phyloP scores from a whole-genome alignment of 768 basidiomycete species.

The Lactarius hatsudake region DNA sequence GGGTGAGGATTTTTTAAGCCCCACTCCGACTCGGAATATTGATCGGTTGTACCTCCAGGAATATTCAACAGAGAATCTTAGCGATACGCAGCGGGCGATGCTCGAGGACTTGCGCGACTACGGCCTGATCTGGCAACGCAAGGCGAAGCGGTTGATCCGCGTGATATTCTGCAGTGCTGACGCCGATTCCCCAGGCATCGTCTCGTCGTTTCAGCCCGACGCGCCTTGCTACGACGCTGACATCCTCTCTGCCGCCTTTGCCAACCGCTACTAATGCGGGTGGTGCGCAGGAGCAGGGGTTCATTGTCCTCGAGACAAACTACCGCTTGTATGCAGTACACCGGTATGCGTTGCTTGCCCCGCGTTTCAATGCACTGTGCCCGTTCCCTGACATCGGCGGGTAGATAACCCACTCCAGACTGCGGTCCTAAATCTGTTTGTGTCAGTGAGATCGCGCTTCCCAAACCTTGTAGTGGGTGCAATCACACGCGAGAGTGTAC shows the following conservation, averaged over 20 bases:
- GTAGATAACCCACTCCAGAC: slow-evolving; percentile 94
- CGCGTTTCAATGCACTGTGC: neutral
- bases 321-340: slow-evolving; percentile 98
- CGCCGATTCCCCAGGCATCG: slow-evolving; percentile 46
- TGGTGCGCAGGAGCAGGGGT: slow-evolving; percentile 71
- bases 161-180: slow-evolving; percentile 5
- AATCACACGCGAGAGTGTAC: slow-evolving; percentile 93
- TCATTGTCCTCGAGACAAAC: slow-evolving; percentile 96
- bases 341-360: slow-evolving; percentile 51
- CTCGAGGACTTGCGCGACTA: slow-evolving; percentile 92
- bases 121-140: slow-evolving; percentile 87
- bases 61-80: slow-evolving; percentile 81
- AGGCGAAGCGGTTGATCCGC: slow-evolving; percentile 40
- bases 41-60: slow-evolving; percentile 49
- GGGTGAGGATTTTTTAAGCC: slow-evolving; percentile 47
- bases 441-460: slow-evolving; percentile 89
- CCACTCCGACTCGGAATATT: slow-evolving; percentile 14
- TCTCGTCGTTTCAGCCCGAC: slow-evolving; percentile 91
- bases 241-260: slow-evolving; percentile 82
- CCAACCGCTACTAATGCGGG: slow-evolving; percentile 57
- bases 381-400: slow-evolving; percentile 16
- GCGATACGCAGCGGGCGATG: slow-evolving; percentile 79
- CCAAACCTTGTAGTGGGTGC: slow-evolving; percentile 96
- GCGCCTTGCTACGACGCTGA: slow-evolving; percentile 89
- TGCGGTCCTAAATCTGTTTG: slow-evolving; percentile 91